These are phyloP conservation scores for Mucor mucedo DNA, from an alignment of 371 early-diverging fungal species.

Conservation along the genomic window DNA sequence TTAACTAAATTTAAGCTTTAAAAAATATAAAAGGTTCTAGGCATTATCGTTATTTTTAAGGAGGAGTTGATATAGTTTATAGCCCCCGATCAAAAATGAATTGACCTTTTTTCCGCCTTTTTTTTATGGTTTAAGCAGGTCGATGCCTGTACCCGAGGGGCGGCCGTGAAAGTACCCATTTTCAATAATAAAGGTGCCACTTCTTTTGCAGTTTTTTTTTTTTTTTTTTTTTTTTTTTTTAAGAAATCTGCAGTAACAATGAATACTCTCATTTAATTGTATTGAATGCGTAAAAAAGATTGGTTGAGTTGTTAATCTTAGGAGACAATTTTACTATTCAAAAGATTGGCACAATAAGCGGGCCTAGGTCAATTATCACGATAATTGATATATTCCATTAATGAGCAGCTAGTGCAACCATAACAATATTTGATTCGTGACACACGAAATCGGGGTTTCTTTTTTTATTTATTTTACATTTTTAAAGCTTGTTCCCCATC, in stretches of 20 bases:
- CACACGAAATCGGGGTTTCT: neutral
- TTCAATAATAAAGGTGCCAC: too few species aligned
- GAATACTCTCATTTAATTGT: too few species aligned
- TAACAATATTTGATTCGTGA: constrained; percentile 2
- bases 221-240: too few species aligned
- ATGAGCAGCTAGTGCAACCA: constrained; percentile 1
- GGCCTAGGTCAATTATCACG: neutral
- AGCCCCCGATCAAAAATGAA: constrained; percentile 3
- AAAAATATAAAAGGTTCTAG: constrained; percentile 4
- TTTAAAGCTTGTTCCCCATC: neutral
- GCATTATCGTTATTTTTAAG: neutral
- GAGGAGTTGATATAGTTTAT: neutral
- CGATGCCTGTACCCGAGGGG: too few species aligned
- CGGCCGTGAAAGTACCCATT: too few species aligned
- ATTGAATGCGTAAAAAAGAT: too few species aligned
- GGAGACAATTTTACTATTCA: neutral
- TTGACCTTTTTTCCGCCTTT: constrained; percentile 2
- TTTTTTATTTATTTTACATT: neutral
- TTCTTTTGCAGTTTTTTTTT: too few species aligned
- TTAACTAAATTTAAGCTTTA: constrained; percentile 55
- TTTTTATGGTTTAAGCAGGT: too few species aligned
- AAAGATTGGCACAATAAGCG: neutral
- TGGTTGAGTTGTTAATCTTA: too few species aligned
- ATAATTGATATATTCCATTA: constrained; percentile 8
- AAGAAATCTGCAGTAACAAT: too few species aligned